Evolutionary conservation across 2,329 filamentous ascomycete genomes (phyloP), one percentile per base, ranked within the genome.

Genomic region (Aureobasidium sp.): DNA sequence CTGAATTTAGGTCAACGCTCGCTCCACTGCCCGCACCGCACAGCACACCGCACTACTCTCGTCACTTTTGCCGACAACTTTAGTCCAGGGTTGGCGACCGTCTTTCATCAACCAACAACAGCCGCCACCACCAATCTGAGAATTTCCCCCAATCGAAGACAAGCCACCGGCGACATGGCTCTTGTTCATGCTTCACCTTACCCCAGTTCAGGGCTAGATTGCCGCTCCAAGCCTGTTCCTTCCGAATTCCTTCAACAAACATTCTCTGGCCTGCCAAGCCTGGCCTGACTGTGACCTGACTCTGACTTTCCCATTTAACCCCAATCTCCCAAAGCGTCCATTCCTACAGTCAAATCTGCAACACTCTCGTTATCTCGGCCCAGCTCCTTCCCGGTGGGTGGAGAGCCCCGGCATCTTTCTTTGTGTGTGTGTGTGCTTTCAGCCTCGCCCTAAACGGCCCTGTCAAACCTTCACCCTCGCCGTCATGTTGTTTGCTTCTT

Each of bases 401-500:
- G 26, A 55, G 37, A 20, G 36, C 51, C 34, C 50, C 27, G 50
- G 13, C 34, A 27, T 53, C 34, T 43, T 55, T 55, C 51, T 55
- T 55, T 41, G 51, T 57, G 26, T 34, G 29, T 41, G 51, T 57
- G 26, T 34, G 29, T 46, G 43, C 51, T 43, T 34, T 56, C 37
- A 56, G 52, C 52, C 52, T 56, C 39, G 36, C 51, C 9, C 34
- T 17, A 26, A 56, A 44, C 52, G 53, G 41, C 53, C 17, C 29
- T 37, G 52, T 46, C 53, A 57, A 57, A 57, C 53, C 53, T 57
- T 47, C 27, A 15, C 32, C 17, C 1, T 46, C 17, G 4, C 17
- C 52, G 27, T 48, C 55, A 48, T 59, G 41, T 37, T 59, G 41
- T 37, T 59, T 48, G 41, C 55, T 59, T 59, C 43, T 57, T 44